A percentile compares a stretch with the other conserved stretches of the same genome.
Evolutionary conservation across 116 monocot genomes (phyloP).

Genomic region (Dioscorea cayenensis): DNA sequence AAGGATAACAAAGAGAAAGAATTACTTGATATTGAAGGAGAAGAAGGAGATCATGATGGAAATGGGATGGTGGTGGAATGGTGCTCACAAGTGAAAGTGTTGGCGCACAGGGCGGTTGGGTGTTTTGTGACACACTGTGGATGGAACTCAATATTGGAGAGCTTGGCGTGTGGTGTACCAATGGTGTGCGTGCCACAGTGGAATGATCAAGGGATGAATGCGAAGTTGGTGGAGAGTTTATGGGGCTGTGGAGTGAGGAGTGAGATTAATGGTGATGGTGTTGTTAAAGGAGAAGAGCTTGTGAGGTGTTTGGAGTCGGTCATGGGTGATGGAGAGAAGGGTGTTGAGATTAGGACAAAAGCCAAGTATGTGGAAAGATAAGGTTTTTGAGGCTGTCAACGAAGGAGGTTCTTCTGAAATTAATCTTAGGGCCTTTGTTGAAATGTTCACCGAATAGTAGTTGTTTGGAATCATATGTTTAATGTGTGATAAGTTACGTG

Average conservation of each 20-base stretch:
- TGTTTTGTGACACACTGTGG: constrained; percentile 84
- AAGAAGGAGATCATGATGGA: background rate
- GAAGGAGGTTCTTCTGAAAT: background rate
- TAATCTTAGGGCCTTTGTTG: constrained; percentile 3
- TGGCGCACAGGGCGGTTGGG: constrained; percentile 48
- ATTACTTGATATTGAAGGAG: background rate
- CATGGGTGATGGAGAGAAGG: constrained; percentile 10
- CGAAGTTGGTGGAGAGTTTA: background rate
- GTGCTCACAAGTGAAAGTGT: constrained; percentile 34
- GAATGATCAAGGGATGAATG: background rate
- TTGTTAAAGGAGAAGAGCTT: background rate
- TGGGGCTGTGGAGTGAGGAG: constrained; percentile 9
- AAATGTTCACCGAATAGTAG: background rate
- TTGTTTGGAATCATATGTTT: no score
- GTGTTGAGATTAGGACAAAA: background rate
- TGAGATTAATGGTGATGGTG: background rate
- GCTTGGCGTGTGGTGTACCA: constrained; percentile 42
- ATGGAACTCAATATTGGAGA: constrained; percentile 69
- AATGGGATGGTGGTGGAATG: constrained; percentile 10
- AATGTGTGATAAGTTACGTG: no score
- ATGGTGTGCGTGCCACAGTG: constrained; percentile 9
- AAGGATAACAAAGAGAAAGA: constrained; percentile 6
- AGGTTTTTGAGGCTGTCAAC: background rate
- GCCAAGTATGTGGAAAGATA: background rate
- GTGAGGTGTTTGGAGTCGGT: constrained; percentile 4